phyloP scores from a whole-genome alignment of 148 eudicot species.

The Simmondsia chinensis region DNA sequence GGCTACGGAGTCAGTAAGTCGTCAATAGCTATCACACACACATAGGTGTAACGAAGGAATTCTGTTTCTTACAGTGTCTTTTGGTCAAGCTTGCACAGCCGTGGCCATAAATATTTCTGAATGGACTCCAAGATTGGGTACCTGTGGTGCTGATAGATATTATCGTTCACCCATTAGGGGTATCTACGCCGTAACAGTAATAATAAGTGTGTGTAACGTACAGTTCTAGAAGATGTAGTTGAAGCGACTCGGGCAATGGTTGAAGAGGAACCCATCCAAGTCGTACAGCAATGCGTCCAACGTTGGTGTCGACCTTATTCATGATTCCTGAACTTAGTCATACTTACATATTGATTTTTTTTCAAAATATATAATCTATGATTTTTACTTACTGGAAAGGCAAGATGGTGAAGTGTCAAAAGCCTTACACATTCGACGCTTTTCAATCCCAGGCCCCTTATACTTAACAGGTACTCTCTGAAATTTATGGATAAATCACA shows the following conservation, averaged over 20 bases:
- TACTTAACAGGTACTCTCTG: conserved; percentile 69
- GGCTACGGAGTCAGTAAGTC: conserved; percentile 8
- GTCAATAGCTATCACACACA: no score
- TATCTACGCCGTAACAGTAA: not conserved
- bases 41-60: conserved; percentile 4
- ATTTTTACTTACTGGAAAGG: conserved; percentile 62
- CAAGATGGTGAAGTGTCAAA: conserved; percentile 57
- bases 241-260: conserved; percentile 46
- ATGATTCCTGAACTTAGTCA: conserved; percentile 9
- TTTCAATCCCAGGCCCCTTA: conserved; percentile 76
- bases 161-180: not conserved
- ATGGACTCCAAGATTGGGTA: conserved; percentile 40
- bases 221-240: conserved; percentile 56
- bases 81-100: conserved; percentile 30
- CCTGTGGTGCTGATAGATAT: conserved; percentile 22
- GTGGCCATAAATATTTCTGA: conserved; percentile 54
- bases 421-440: conserved; percentile 84
- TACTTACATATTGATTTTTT: not conserved
- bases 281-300: conserved; percentile 59
- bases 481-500: not conserved
- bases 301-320: conserved; percentile 72
- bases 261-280: conserved; percentile 85
- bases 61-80: conserved; percentile 29
- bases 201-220: conserved; percentile 8
- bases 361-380: not conserved